Base-by-base conservation (phyloP, 139 green algal genomes). In the Yamagishiella unicocca region DNA sequence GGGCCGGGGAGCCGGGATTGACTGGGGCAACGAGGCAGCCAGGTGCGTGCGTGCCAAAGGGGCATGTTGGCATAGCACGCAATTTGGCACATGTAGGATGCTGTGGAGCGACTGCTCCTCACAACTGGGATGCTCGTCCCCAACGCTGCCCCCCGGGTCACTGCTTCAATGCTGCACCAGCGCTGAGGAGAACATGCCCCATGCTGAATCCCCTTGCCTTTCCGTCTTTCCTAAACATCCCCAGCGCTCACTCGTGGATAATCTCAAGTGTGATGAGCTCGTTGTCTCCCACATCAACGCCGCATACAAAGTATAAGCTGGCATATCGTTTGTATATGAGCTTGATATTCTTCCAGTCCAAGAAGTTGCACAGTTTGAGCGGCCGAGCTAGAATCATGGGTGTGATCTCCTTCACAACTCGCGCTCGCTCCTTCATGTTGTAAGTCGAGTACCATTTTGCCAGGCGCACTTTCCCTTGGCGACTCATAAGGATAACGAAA, bases 371-470 rank as follows among this genome's bases (percentile, higher is more conserved):
- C 19, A 98, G 91, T 92, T 99, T 98, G 22, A 96, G 72, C 8
- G 92, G 91, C 37, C 97, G 85, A 0, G 91, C 91, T 12, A 99
- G 91, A 29, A 99, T 95, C 53, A 96, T 77, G 0, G 92, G 91
- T 0, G 96, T 96, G 21, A 98, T 94, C 87, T 99, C 97, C 74
- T 94, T 95, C 10, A 94, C 83, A 12, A 98, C 92, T 45, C 96
- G 96, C 9, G 94, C 95, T 9, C 97, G 92, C 61, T 99, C 98
- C 84, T 99, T 99, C 84, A 98, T 96, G 40, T 86, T 96, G 71
- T 98, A 96, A 33, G 96, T 98, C 9, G 91, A 95, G 88, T 99
- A 99, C 97, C 97, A 99, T 92, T 99, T 99, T 7, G 96, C 93
- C 33, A 99, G 91, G 29, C 98, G 93, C 4, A 99, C 97, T 91